Evolutionary conservation across 441 rosid genomes (phyloP).

Genomic region (Theobroma grandiflorum): DNA sequence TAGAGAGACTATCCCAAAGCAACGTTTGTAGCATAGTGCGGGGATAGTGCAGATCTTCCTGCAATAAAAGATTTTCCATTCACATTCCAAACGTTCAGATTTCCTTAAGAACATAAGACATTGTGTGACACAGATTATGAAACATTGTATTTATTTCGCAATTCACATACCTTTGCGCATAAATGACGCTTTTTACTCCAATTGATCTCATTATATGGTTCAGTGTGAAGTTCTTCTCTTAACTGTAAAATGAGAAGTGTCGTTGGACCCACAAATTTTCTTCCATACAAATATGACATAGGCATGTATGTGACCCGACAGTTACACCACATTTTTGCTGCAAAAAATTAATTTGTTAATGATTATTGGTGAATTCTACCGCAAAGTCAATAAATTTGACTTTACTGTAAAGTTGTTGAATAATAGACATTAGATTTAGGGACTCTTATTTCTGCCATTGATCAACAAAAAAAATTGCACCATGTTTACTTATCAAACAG

Average conservation of each 20-base stretch:
- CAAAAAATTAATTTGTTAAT: too few species aligned
- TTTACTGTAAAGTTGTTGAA: too few species aligned
- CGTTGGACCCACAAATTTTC: slow-evolving; percentile 54
- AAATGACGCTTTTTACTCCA: slow-evolving; percentile 50
- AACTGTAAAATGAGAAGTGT: slow-evolving; percentile 46
- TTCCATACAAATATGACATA: slow-evolving; percentile 58
- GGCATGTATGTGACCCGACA: slow-evolving; percentile 60
- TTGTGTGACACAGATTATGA: too few species aligned
- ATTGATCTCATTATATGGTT: slow-evolving; percentile 39
- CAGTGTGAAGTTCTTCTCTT: slow-evolving; percentile 42
- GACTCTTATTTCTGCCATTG: too few species aligned
- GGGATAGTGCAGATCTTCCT: slow-evolving; percentile 61
- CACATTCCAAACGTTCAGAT: background rate
- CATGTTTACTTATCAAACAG: too few species aligned
- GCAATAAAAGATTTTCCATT: background rate
- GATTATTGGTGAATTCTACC: too few species aligned
- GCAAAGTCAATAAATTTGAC: too few species aligned
- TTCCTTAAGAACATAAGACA: too few species aligned
- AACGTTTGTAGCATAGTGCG: slow-evolving; percentile 52
- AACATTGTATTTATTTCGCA: too few species aligned
- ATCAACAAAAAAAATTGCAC: too few species aligned
- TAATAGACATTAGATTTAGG: too few species aligned
- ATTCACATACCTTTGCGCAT: slow-evolving; percentile 49
- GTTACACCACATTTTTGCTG: slow-evolving; percentile 62
- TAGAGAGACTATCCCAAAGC: slow-evolving; percentile 58